Conservation (phyloP, 768 basidiomycete genomes). For the Lactarius akahatsu region DNA sequence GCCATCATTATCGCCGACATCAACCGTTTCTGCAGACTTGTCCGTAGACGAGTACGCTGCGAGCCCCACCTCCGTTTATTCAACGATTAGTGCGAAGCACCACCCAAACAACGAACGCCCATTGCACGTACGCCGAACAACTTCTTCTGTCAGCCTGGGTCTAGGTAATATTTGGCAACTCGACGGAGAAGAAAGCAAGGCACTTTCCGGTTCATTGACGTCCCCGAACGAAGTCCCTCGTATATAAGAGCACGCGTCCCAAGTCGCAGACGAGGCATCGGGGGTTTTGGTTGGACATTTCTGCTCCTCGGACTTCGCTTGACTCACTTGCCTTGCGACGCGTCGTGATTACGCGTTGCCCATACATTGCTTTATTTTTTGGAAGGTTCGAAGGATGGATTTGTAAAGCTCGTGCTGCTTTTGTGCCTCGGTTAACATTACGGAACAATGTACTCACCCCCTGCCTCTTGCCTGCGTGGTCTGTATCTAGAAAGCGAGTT, state of each 20-base stretch:
- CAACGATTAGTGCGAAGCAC: constrained; percentile 18
- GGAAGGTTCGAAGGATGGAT: constrained; percentile 26
- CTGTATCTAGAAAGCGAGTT: constrained; percentile 1
- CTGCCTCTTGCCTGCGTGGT: background rate
- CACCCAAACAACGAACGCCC: constrained; percentile 23
- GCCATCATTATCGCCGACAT: constrained; percentile 52
- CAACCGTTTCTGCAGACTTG: constrained; percentile 63
- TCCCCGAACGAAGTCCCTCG: constrained; percentile 20
- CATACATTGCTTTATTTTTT: constrained; percentile 20
- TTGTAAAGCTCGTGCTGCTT: constrained; percentile 14
- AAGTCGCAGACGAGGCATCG: background rate
- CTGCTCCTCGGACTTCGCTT: constrained; percentile 4
- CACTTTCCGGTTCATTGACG: constrained; percentile 21
- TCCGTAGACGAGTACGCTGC: constrained; percentile 54
- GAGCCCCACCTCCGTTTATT: constrained; percentile 24
- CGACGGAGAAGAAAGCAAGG: constrained; percentile 62
- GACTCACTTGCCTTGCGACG: background rate
- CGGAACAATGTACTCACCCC: constrained; percentile 24
- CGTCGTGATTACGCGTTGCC: constrained; percentile 1
- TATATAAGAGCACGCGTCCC: background rate
- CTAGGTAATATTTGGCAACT: constrained; percentile 67
- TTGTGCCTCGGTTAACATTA: constrained; percentile 18
- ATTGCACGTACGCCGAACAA: constrained; percentile 21
- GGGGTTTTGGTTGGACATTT: background rate
- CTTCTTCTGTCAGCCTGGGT: constrained; percentile 34